phyloP scores from a whole-genome alignment of 2,329 filamentous ascomycete genomes.

The Graphilbum sp. region DNA sequence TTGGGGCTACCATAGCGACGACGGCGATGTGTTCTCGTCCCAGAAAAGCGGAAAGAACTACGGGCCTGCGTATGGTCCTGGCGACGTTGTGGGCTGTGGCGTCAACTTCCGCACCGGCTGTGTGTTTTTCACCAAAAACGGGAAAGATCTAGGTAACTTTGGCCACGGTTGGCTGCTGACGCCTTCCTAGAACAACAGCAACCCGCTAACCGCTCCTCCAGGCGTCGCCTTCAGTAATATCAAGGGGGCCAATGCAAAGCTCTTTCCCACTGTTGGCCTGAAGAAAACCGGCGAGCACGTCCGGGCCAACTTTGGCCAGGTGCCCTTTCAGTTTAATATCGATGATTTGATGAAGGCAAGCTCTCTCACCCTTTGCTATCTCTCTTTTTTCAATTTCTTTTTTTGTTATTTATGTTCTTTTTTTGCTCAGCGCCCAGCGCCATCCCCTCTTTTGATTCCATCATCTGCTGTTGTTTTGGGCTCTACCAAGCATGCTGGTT shows the following conservation, averaged over 20 bases:
- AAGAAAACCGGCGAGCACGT: constrained; percentile 48
- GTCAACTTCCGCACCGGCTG: constrained; percentile 47
- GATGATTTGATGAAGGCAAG: constrained; percentile 66
- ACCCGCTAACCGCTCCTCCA: too few relatives aligned
- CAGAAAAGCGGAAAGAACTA: constrained; percentile 40
- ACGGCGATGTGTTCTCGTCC: constrained; percentile 43
- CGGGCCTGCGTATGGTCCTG: constrained; percentile 35
- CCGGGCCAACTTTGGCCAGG: constrained; percentile 50
- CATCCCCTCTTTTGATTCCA: neutral
- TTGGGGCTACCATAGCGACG: constrained; percentile 54
- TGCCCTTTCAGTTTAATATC: constrained; percentile 80
- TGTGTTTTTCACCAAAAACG: constrained; percentile 56
- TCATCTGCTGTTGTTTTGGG: neutral
- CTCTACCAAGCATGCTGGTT: neutral
- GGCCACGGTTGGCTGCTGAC: neutral
- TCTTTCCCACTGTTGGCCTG: constrained; percentile 53
- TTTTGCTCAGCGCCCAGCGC: neutral
- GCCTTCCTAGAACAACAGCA: neutral
- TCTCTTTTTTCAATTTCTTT: neutral
- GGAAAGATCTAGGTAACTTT: constrained; percentile 33
- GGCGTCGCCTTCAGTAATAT: constrained; percentile 57
- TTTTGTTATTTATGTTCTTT: neutral
- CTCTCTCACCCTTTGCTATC: constrained; percentile 9
- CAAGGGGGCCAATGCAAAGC: constrained; percentile 31
- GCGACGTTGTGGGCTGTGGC: constrained; percentile 47